Conservation (phyloP, 2,329 filamentous ascomycete genomes). For the Penicillium sp. region DNA sequence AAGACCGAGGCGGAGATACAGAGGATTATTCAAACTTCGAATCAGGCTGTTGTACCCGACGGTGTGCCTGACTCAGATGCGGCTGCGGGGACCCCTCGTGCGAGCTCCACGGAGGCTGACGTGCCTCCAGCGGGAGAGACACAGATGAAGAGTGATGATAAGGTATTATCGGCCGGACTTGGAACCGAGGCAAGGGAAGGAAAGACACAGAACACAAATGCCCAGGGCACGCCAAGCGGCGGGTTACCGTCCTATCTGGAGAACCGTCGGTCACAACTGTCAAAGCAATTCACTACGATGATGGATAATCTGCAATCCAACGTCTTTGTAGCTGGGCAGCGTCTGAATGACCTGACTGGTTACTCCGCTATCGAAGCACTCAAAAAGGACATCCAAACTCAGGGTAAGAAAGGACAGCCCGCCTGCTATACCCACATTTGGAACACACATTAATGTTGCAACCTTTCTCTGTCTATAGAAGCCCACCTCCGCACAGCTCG, state of each 20-base stretch:
- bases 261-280: slow-evolving; percentile 58
- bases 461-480: slow-evolving; percentile 45
- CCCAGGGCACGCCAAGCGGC: slow-evolving; percentile 13
- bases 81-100: slow-evolving; percentile 28
- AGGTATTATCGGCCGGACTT: slow-evolving; percentile 7
- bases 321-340: slow-evolving; percentile 80
- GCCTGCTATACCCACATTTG: background rate
- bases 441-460: background rate
- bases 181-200: slow-evolving; percentile 15
- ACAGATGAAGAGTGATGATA: slow-evolving; percentile 20
- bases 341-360: slow-evolving; percentile 90
- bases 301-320: slow-evolving; percentile 91
- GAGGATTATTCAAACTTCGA: slow-evolving; percentile 18
- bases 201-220: slow-evolving; percentile 10
- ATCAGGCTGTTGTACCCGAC: slow-evolving; percentile 27
- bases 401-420: slow-evolving; percentile 52
- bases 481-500: slow-evolving; percentile 59
- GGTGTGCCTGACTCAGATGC: slow-evolving; percentile 21
- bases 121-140: slow-evolving; percentile 6
- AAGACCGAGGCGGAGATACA: slow-evolving; percentile 30
- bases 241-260: slow-evolving; percentile 43
- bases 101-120: slow-evolving; percentile 19
- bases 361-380: slow-evolving; percentile 89
- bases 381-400: slow-evolving; percentile 73
- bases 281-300: slow-evolving; percentile 67